Evolutionary conservation across 2,329 filamentous ascomycete genomes (phyloP).

Genomic region (Hortaea werneckii): DNA sequence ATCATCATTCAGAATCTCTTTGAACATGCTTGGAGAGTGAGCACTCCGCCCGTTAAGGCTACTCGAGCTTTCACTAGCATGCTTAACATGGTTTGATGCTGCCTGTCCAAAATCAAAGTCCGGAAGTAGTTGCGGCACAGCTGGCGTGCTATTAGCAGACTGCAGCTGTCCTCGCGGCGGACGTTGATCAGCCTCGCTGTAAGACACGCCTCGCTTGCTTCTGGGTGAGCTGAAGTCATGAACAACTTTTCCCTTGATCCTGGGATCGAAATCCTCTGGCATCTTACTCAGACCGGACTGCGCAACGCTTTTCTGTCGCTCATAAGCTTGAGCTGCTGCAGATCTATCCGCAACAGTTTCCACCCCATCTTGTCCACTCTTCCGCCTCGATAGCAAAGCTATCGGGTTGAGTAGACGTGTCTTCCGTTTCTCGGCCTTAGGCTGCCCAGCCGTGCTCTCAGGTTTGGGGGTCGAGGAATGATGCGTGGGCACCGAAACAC

Average conservation of each 20-base stretch:
- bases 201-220: conserved; percentile 14
- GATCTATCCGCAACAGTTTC: conserved; percentile 9
- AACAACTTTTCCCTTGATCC: conserved; percentile 52
- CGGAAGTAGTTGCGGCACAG: neutral
- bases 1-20: conserved; percentile 50
- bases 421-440: conserved; percentile 27
- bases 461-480: conserved; percentile 13
- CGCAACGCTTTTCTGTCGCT: conserved; percentile 40
- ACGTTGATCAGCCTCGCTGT: conserved; percentile 17
- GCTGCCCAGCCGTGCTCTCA: neutral
- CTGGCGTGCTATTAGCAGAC: neutral
- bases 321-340: conserved; percentile 33
- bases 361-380: conserved; percentile 34
- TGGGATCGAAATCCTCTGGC: conserved; percentile 52
- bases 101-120: neutral
- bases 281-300: conserved; percentile 39
- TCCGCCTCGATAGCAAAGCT: conserved; percentile 47
- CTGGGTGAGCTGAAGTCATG: conserved; percentile 57
- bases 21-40: conserved; percentile 48
- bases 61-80: conserved; percentile 2
- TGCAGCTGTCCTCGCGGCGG: neutral
- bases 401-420: conserved; percentile 47
- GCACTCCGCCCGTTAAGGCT: conserved; percentile 19
- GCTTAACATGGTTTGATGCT: neutral
- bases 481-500: conserved; percentile 25